Conservation (phyloP, 345 rosid genomes). For the Sapria himalayana region DNA sequence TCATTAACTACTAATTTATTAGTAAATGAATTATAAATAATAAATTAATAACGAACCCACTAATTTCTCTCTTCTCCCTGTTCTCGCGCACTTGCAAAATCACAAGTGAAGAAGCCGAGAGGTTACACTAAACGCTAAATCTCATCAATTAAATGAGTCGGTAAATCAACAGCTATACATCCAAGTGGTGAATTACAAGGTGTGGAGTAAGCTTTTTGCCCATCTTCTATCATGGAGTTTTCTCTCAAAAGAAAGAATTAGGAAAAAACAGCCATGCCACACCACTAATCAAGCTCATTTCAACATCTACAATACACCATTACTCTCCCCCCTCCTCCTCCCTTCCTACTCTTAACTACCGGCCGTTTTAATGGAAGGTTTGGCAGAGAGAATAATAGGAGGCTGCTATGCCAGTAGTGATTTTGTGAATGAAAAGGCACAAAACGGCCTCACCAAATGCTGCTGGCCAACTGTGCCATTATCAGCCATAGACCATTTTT, state of each 20-base stretch:
- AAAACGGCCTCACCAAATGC: conserved; percentile 3
- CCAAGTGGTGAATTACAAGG: conserved; percentile 16
- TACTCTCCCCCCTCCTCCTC: conserved; percentile 1
- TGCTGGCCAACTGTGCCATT: conserved; percentile 33
- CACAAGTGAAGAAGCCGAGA: conserved; percentile 45
- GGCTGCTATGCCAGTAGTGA: background rate
- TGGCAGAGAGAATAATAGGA: conserved; percentile 5
- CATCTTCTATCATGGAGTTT: conserved; percentile 11
- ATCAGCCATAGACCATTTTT: conserved; percentile 64
- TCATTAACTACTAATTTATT: no score
- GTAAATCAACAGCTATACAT: conserved; percentile 15
- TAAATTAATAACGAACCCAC: no score
- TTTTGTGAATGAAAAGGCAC: conserved; percentile 9
- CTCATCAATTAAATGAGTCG: conserved; percentile 19
- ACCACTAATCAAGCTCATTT: conserved; percentile 12
- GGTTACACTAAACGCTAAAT: conserved; percentile 19
- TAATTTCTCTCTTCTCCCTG: no score
- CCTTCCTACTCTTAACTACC: no score
- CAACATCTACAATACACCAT: conserved; percentile 5
- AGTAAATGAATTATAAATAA: no score
- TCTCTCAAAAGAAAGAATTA: conserved; percentile 7
- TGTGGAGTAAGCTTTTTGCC: conserved; percentile 17
- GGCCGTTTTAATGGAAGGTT: conserved; percentile 25
- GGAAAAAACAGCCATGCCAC: background rate
- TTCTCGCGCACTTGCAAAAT: no score